Percentiles rank a stretch among this genome's conserved stretches.
Evolutionary conservation across 306 rosid species (phyloP).

Genomic region (Acacia acuminata): DNA sequence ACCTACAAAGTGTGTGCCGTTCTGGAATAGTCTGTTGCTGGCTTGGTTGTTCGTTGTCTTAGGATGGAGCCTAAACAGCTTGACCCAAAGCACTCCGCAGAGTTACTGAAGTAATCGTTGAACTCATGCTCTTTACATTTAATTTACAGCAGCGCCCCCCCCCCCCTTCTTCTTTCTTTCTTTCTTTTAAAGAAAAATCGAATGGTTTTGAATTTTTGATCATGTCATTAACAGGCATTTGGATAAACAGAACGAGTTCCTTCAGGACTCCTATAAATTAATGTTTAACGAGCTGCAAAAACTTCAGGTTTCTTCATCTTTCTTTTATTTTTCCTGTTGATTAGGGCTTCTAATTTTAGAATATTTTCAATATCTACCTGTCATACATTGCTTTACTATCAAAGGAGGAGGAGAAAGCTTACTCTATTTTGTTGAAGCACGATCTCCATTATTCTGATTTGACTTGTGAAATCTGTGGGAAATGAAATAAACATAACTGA

Average conservation of each 20-base stretch:
- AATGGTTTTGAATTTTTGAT: not conserved
- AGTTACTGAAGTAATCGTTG: conserved; percentile 30
- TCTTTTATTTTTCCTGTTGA: not conserved
- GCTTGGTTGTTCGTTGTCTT: not conserved
- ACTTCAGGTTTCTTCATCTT: conserved; percentile 31
- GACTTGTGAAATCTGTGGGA: not conserved
- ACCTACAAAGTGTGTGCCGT: not conserved
- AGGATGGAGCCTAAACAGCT: conserved; percentile 26
- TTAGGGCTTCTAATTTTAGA: not conserved
- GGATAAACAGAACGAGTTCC: conserved; percentile 36
- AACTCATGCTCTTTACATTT: not conserved
- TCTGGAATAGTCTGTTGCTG: not conserved
- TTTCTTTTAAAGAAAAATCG: not conserved
- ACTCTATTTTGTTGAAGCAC: not conserved
- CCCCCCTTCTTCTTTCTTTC: too few relatives aligned
- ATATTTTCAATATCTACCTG: not conserved
- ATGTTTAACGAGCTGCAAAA: conserved; percentile 29
- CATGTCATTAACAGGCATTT: conserved; percentile 29
- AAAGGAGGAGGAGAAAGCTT: not conserved
- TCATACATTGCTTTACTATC: not conserved
- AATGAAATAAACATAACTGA: not conserved
- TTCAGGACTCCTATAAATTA: conserved; percentile 12
- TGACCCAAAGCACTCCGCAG: conserved; percentile 18
- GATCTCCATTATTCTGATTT: not conserved
- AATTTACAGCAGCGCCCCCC: too few relatives aligned